Evolutionary conservation across 2,329 filamentous ascomycete genomes (phyloP).

Genomic region (Domatiomyces globalis): DNA sequence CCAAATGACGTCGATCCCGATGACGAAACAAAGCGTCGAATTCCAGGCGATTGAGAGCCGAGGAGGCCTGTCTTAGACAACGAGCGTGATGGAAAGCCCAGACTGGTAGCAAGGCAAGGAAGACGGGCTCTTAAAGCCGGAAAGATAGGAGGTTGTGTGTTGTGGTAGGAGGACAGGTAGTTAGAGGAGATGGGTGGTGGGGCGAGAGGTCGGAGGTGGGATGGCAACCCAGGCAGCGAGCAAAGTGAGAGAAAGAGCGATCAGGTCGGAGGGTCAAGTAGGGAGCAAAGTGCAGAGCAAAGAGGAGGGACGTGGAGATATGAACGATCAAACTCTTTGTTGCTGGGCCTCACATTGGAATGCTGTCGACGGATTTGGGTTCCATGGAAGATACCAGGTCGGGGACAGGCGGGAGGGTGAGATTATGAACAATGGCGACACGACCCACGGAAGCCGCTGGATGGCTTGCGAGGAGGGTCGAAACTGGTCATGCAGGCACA

Average conservation of each 20-base stretch:
- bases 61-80: not conserved
- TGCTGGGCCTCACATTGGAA: not conserved
- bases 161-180: not conserved
- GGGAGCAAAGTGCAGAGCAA: not conserved
- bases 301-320: not conserved
- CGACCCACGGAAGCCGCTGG: not conserved
- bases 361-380: slow-evolving; percentile 30
- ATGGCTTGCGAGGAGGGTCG: not conserved
- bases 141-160: not conserved
- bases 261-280: not conserved
- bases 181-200: too few relatives aligned
- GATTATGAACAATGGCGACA: not conserved
- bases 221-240: not conserved
- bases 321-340: not conserved
- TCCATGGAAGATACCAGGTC: slow-evolving; percentile 37
- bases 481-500: not conserved
- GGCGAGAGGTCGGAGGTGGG: not conserved
- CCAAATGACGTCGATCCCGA: not conserved
- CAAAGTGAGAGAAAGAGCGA: not conserved
- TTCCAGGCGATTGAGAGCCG: not conserved
- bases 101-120: not conserved
- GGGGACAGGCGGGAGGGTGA: slow-evolving; percentile 23
- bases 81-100: not conserved
- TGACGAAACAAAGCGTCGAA: not conserved
- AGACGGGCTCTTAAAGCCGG: not conserved